Evolutionary conservation across 2,329 filamentous ascomycete species (phyloP), one percentile per base, ranked within the genome.

Genomic region (Monilinia polystroma): DNA sequence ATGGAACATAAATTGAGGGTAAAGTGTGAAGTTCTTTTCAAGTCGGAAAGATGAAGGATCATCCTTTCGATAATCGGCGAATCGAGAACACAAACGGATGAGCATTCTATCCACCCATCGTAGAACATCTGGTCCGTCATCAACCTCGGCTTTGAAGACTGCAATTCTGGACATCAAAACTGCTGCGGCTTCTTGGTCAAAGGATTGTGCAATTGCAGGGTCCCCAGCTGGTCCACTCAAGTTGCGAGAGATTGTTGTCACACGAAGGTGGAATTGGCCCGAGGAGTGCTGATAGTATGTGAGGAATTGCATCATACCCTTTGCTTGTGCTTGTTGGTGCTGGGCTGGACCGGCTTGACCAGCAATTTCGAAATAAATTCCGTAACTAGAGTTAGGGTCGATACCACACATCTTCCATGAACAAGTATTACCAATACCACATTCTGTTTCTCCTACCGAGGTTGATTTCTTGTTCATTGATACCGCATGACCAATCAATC

Each of bases 351-450:
- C 93, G 47, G 92, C 93, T 80, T 98, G 95, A 73, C 91, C 92
- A 57, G 95, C 94, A 76, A 99, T 96, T 79, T 99, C 95, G 74
- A 98, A 99, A 80, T 98, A 99, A 70, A 99, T 86, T 69, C 93
- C 95, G 75, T 98, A 98, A 75, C 93, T 97, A 43, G 95, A 88
- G 66, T 88, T 90, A 14, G 95, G 95, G 74, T 98, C 93, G 72
- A 99, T 97, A 72, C 93, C 93, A 75, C 95, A 98, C 94, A 99
- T 97, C 81, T 99, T 99, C 95, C 95, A 99, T 3, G 93, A 94
- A 79, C 94, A 98, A 0, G 95, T 99, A 77, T 98, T 98, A 71
- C 95, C 95, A 73, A 99, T 97, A 75, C 95, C 95, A 74, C 94
- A 97, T 78, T 99, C 95, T 0, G 95, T 98, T 81, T 99, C 95